These are phyloP conservation scores for Hemisphaericaspora nanyangensis DNA, from an alignment of 805 yeast species.

Conservation along the genomic window DNA sequence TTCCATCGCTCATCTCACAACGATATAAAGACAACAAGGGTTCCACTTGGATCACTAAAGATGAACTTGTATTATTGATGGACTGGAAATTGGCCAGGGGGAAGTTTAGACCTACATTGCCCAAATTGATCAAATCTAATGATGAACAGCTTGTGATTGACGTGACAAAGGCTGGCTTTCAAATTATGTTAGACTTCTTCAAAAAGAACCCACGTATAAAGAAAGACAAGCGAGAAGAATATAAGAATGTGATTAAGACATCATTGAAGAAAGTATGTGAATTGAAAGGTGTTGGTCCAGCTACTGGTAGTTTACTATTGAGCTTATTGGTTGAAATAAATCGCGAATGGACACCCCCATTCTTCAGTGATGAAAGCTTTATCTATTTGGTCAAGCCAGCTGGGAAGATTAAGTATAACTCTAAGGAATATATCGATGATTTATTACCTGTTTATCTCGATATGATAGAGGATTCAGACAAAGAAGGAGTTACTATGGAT, in stretches of 20 bases:
- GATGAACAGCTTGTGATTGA: slow-evolving; percentile 22
- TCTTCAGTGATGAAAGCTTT: slow-evolving; percentile 48
- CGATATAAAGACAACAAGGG: slow-evolving; percentile 16
- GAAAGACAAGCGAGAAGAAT: slow-evolving; percentile 6
- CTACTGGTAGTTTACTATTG: slow-evolving; percentile 43
- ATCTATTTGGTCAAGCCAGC: slow-evolving; percentile 25
- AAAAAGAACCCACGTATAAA: not conserved
- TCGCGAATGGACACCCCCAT: slow-evolving; percentile 33
- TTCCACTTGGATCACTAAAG: slow-evolving; percentile 28
- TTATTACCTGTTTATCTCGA: slow-evolving; percentile 21
- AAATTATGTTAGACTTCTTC: slow-evolving; percentile 10
- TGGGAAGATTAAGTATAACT: slow-evolving; percentile 37
- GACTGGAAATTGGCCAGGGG: slow-evolving; percentile 48
- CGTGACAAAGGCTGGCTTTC: slow-evolving; percentile 26
- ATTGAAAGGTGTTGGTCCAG: slow-evolving; percentile 48
- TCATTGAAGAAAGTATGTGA: slow-evolving; percentile 29
- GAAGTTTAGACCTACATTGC: slow-evolving; percentile 43
- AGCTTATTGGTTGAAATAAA: slow-evolving; percentile 26
- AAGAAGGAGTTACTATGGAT: slow-evolving; percentile 8
- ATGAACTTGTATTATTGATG: slow-evolving; percentile 39
- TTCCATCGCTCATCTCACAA: slow-evolving; percentile 24
- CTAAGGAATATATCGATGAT: slow-evolving; percentile 39
- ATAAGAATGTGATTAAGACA: slow-evolving; percentile 16
- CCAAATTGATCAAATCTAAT: slow-evolving; percentile 39
- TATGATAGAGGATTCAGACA: slow-evolving; percentile 6